Evolutionary conservation across 345 rosid species (phyloP).

Genomic region (Rhodamnia argentea): DNA sequence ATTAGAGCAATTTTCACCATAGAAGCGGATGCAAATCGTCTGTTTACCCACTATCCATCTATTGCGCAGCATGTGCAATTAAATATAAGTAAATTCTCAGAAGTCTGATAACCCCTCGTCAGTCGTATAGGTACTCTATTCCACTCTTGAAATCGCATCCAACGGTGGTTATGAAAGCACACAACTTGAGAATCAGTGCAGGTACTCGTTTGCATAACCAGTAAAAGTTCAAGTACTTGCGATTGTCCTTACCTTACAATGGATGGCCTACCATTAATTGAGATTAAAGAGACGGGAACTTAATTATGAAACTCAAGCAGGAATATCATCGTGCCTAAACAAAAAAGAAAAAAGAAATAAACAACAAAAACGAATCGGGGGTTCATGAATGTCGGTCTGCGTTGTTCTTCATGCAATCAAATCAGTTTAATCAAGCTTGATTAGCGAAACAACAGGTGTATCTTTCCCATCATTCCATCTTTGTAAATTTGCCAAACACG

Average conservation of each 20-base stretch:
- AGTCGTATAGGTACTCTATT: not conserved
- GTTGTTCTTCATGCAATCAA: not conserved
- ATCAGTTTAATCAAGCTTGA: not conserved
- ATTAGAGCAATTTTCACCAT: not conserved
- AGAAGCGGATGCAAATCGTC: not conserved
- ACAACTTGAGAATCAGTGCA: too few species aligned
- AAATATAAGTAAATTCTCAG: not conserved
- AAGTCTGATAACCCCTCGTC: not conserved
- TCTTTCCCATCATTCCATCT: not conserved
- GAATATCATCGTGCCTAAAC: not conserved
- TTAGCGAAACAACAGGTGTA: not conserved
- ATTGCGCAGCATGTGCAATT: too few species aligned
- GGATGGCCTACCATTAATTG: not conserved
- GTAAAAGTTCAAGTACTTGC: not conserved
- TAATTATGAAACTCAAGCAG: not conserved
- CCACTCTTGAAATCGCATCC: not conserved
- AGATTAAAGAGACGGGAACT: not conserved
- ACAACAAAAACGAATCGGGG: not conserved
- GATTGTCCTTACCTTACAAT: not conserved
- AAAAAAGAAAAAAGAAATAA: not conserved
- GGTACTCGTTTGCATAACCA: not conserved
- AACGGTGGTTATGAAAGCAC: not conserved
- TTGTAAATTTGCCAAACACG: not conserved
- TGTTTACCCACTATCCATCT: not conserved
- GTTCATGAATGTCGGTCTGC: not conserved